A percentile compares a stretch with the other conserved stretches of the same genome.
These are phyloP conservation scores for Lactarius sanguifluus DNA, from an alignment of 768 basidiomycete species.

Conservation along the genomic window DNA sequence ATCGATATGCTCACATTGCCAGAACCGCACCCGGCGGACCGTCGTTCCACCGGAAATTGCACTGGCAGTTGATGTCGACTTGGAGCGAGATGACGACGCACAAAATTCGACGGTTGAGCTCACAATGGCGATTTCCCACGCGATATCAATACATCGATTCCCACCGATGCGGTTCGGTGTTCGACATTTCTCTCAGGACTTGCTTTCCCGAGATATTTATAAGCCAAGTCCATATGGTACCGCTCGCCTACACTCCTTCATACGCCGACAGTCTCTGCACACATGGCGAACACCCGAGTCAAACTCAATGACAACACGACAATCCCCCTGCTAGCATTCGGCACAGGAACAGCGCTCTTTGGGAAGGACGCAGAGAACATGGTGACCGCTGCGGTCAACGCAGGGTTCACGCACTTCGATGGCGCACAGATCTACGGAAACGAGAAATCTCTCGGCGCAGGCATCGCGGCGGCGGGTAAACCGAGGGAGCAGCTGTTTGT, in stretches of 20 bases:
- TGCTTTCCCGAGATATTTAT: background rate
- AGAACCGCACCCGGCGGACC: too few species aligned
- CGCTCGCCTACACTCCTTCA: too few species aligned
- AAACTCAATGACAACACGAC: slow-evolving; percentile 40
- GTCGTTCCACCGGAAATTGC: too few species aligned
- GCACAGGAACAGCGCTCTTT: slow-evolving; percentile 41
- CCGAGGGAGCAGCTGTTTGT: slow-evolving; percentile 44
- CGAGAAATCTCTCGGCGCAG: slow-evolving; percentile 41
- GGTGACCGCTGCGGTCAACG: slow-evolving; percentile 36
- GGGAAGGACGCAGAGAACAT: slow-evolving; percentile 34
- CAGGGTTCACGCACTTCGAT: slow-evolving; percentile 43
- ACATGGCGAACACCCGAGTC: slow-evolving; percentile 32
- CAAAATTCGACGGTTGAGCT: too few species aligned
- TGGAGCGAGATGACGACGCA: too few species aligned
- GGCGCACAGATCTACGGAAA: slow-evolving; percentile 43
- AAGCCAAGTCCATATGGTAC: background rate
- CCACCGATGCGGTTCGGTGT: too few species aligned
- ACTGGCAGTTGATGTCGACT: too few species aligned
- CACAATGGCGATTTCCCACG: too few species aligned
- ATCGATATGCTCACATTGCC: too few species aligned
- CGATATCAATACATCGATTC: too few species aligned
- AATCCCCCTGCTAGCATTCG: slow-evolving; percentile 43
- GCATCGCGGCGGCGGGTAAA: slow-evolving; percentile 37
- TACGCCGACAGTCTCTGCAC: slow-evolving; percentile 2
- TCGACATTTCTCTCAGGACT: background rate